These are phyloP conservation scores for Ilex asprella DNA, from an alignment of 257 asterid species.

Conservation along the genomic window DNA sequence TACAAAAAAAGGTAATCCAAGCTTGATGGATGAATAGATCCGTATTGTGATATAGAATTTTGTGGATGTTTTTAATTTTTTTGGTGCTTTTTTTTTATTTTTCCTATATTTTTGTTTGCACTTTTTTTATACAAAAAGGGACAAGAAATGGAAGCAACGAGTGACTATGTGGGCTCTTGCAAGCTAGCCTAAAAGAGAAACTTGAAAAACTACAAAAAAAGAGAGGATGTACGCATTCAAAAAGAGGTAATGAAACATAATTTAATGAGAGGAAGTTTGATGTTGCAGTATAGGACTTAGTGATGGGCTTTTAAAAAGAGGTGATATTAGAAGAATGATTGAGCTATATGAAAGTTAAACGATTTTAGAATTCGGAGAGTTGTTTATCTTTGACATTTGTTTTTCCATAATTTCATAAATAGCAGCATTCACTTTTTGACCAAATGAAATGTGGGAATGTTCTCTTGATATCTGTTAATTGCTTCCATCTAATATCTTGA, in stretches of 20 bases:
- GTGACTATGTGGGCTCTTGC: conserved; percentile 31
- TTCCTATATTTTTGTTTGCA: conserved; percentile 6
- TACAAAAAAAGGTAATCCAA: conserved; percentile 38
- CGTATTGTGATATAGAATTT: neutral
- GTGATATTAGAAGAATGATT: too few relatives aligned
- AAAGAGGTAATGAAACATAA: conserved; percentile 40
- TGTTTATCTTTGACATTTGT: neutral
- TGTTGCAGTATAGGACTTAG: too few relatives aligned
- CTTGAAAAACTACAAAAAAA: conserved; percentile 1
- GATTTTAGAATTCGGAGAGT: too few relatives aligned
- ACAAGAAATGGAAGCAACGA: conserved; percentile 9
- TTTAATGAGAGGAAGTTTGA: conserved; percentile 4
- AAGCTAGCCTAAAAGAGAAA: conserved; percentile 16
- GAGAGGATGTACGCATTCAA: conserved; percentile 33
- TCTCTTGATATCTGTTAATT: conserved; percentile 11
- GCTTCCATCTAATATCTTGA: conserved; percentile 17
- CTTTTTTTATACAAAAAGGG: neutral
- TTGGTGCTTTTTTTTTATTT: too few relatives aligned
- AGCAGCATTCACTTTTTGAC: neutral
- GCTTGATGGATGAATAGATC: conserved; percentile 9
- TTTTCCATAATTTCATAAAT: neutral
- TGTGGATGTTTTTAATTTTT: neutral
- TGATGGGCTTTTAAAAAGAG: conserved; percentile 32
- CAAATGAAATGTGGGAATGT: too few relatives aligned
- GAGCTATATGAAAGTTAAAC: too few relatives aligned